Percentiles rank a stretch among this genome's conserved stretches.
Conservation (phyloP, 1,284 basidiomycete species). For the Tylopilus sp. region DNA sequence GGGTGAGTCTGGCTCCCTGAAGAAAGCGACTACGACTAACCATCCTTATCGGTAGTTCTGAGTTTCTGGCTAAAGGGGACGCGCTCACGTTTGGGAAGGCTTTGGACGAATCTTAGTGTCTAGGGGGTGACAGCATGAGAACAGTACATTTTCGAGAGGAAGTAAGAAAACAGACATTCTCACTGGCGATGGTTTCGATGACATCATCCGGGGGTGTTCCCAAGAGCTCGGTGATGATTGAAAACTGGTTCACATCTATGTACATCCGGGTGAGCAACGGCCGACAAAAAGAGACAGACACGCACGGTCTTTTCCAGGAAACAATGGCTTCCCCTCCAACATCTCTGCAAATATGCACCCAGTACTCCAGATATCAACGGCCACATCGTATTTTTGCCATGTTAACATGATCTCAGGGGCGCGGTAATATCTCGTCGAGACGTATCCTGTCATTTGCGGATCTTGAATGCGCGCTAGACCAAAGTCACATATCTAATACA, state of each 20-base stretch:
- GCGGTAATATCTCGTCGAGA: conserved; percentile 98
- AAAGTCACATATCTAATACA: conserved; percentile 93
- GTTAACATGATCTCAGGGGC: conserved; percentile 99
- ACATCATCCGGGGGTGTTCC: conserved; percentile 99
- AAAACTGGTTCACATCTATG: conserved; percentile 99
- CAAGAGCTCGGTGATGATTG: conserved; percentile 98
- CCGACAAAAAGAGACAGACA: conserved; percentile 30
- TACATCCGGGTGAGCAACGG: conserved; percentile 46
- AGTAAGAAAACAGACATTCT: conserved; percentile 82
- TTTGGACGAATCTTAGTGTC: conserved; percentile 99
- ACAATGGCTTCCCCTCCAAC: conserved; percentile 98
- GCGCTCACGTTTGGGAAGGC: conserved; percentile 95
- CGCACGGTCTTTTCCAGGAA: conserved; percentile 98
- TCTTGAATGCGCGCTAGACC: conserved; percentile 97
- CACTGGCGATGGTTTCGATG: conserved; percentile 98
- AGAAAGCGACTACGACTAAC: conserved; percentile 51
- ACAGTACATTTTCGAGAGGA: conserved; percentile 13
- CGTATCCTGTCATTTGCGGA: conserved; percentile 99
- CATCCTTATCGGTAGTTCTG: conserved; percentile 88
- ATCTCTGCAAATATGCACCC: conserved; percentile 99
- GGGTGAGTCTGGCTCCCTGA: conserved; percentile 18
- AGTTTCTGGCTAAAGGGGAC: conserved; percentile 97
- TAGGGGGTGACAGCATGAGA: conserved; percentile 47
- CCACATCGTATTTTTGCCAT: conserved; percentile 99
- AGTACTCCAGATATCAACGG: conserved; percentile 99